Percentiles rank a stretch among this genome's conserved stretches.
These are phyloP conservation scores for Chenopodium berlandieri DNA, from an alignment of 148 eudicot species.

Conservation along the genomic window DNA sequence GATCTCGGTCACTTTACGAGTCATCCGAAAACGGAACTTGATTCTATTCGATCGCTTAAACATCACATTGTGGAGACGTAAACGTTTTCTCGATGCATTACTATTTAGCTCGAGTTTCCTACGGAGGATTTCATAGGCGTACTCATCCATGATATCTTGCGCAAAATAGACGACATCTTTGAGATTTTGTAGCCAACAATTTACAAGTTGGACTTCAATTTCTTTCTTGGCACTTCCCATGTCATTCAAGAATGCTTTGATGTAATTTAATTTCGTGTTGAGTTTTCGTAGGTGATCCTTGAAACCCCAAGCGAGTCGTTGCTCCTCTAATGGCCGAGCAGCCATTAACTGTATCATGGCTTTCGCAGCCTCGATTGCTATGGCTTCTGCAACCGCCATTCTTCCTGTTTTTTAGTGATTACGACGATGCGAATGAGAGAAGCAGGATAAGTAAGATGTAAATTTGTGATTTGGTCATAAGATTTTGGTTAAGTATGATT, in stretches of 20 bases:
- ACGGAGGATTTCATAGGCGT: not conserved
- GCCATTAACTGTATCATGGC: not conserved
- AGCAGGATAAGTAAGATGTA: too few species aligned
- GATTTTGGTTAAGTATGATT: too few species aligned
- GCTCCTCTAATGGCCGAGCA: not conserved
- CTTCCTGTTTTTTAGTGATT: not conserved
- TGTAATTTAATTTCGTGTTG: not conserved
- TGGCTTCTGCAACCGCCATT: not conserved
- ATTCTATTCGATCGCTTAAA: not conserved
- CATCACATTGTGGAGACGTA: not conserved
- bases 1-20: constrained; percentile 1
- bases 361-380: constrained; percentile 1
- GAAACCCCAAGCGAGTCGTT: not conserved
- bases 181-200: not conserved
- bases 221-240: not conserved
- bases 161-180: constrained; percentile 1
- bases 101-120: not conserved
- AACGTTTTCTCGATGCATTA: not conserved
- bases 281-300: constrained; percentile 4
- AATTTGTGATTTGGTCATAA: too few species aligned
- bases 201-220: not conserved
- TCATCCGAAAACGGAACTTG: constrained; percentile 4
- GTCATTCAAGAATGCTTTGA: constrained; percentile 6
- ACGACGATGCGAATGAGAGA: too few species aligned
- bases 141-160: constrained; percentile 7